These are phyloP conservation scores for Talaromyces sp. DNA, from an alignment of 2,329 filamentous ascomycete species.

Conservation along the genomic window DNA sequence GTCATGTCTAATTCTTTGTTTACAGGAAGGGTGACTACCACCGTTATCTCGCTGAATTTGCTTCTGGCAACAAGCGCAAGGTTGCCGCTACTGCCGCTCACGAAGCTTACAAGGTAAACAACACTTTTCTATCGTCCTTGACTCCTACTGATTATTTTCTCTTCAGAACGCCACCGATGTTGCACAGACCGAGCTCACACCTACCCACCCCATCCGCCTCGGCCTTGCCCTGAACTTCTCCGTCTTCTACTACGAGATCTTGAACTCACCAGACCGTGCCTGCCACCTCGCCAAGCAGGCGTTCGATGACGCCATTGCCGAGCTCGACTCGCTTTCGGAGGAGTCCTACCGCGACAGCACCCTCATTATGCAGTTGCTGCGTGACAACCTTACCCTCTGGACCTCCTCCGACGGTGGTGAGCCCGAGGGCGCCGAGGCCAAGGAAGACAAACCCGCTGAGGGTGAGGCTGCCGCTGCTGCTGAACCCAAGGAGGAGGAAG, in stretches of 20 bases:
- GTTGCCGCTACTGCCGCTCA: slow-evolving; percentile 87
- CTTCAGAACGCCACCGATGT: slow-evolving; percentile 89
- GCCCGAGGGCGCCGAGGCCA: slow-evolving; percentile 53
- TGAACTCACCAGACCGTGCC: slow-evolving; percentile 95
- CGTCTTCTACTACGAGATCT: slow-evolving; percentile 98
- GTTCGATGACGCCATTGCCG: slow-evolving; percentile 96
- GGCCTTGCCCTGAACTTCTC: slow-evolving; percentile 98
- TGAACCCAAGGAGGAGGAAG: slow-evolving; percentile 35
- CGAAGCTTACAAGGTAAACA: slow-evolving; percentile 90
- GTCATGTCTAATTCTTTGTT: slow-evolving; percentile 9
- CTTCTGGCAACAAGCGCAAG: slow-evolving; percentile 91
- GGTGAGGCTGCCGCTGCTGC: slow-evolving; percentile 40
- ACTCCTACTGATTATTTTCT: not conserved
- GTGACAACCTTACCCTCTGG: slow-evolving; percentile 97
- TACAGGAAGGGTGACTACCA: slow-evolving; percentile 98
- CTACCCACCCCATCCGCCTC: slow-evolving; percentile 96
- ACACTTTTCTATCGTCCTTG: slow-evolving; percentile 7
- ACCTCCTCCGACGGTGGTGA: slow-evolving; percentile 88
- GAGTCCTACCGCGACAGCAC: slow-evolving; percentile 99
- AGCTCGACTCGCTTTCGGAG: slow-evolving; percentile 95
- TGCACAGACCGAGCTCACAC: slow-evolving; percentile 93
- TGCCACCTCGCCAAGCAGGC: slow-evolving; percentile 99
- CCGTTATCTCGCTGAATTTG: slow-evolving; percentile 97
- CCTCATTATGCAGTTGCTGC: slow-evolving; percentile 97
- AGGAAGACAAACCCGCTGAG: slow-evolving; percentile 56